Conservation (phyloP, 495 filamentous ascomycete genomes). For the Podospora fimiseda region DNA sequence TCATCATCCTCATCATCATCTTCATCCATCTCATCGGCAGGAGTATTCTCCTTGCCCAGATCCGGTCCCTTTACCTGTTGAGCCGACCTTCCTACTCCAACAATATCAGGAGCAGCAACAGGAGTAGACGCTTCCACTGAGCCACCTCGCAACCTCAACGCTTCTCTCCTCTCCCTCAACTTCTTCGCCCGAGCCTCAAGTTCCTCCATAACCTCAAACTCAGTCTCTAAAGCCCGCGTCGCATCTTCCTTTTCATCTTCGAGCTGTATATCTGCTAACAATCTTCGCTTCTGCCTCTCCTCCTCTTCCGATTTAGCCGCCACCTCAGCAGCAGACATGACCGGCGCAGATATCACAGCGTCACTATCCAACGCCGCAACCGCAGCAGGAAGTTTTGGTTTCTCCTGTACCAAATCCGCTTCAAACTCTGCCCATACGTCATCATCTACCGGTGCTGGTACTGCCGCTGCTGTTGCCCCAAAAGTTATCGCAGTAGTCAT, state of each 20-base stretch:
- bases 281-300: constrained; percentile 51
- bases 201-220: constrained; percentile 92
- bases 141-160: constrained; percentile 32
- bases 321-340: constrained; percentile 64
- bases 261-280: constrained; percentile 49
- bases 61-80: constrained; percentile 15
- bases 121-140: constrained; percentile 3
- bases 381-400: constrained; percentile 21
- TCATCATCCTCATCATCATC: constrained; percentile 56
- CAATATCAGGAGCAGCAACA: constrained; percentile 7
- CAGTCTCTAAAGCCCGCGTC: constrained; percentile 68
- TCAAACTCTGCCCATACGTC: constrained; percentile 90
- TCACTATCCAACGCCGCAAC: constrained; percentile 15
- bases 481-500: constrained; percentile 12
- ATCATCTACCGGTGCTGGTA: constrained; percentile 53
- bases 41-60: constrained; percentile 35
- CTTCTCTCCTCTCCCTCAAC: constrained; percentile 63
- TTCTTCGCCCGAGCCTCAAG: constrained; percentile 72
- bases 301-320: constrained; percentile 60
- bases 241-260: constrained; percentile 83
- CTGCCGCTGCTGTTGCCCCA: constrained; percentile 6
- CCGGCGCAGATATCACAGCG: constrained; percentile 65
- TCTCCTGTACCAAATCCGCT: constrained; percentile 61
- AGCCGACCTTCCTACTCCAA: no score
- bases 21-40: constrained; percentile 17